Evolutionary conservation across 1,284 basidiomycete species (phyloP), one percentile per base, ranked within the genome.

Genomic region (Microbotryum intermedium): DNA sequence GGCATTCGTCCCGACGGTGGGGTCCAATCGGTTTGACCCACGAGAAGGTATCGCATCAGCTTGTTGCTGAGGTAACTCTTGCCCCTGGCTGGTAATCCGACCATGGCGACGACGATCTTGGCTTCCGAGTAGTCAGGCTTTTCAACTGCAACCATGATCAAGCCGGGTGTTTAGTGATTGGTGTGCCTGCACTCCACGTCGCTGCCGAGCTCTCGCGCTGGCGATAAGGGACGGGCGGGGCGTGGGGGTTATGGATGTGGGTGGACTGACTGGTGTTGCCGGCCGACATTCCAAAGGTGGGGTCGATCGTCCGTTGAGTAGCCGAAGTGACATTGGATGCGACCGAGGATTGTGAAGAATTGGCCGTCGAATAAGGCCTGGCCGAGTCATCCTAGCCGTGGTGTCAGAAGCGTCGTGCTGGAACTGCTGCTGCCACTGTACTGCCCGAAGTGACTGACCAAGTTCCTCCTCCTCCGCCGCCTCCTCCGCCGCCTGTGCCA

Each of bases 71-170:
- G 79, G 72, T 88, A 90, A 0, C 87, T 88, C 75, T 90, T 90
- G 25, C 88, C 88, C 49, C 88, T 78, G 1, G 88, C 88, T 1
- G 88, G 88, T 45, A 90, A 74, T 25, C 88, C 88, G 52, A 90
- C 94, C 90, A 97, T 97, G 4, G 94, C 94, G 6, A 98, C 84
- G 9, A 99, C 92, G 69, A 99, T 97, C 81, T 98, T 98, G 51
- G 90, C 90, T 72, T 97, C 92, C 4, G 90, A 94, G 71, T 97
- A 97, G 73, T 98, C 95, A 5, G 95, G 94, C 76, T 94, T 95
- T 57, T 88, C 87, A 47, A 94, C 91, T 88, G 67, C 50, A 10
- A 7, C 6, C 20, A 21, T 1, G 16, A 5, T 18, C 20, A 54
- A 44, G 18, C 13, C 16, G n/a, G 8, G 21, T 10, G 23, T 6